These are phyloP conservation scores for Magnolia kwangsiensis DNA, from an alignment of 164 flowering plant genomes.

Conservation along the genomic window DNA sequence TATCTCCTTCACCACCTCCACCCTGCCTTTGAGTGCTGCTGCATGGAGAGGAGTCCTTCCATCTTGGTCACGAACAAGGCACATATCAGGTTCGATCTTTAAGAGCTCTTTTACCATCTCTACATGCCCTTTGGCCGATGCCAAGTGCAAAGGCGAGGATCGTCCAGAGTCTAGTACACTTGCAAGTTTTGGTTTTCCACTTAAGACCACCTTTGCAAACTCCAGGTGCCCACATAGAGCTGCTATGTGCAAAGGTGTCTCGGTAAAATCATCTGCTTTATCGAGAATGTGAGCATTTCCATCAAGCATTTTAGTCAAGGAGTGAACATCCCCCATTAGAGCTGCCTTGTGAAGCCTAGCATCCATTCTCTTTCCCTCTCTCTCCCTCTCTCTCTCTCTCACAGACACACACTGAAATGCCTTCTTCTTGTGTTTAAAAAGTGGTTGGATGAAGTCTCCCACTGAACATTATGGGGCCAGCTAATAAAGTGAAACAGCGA, in stretches of 20 bases:
- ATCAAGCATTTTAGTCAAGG: neutral
- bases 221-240: constrained; percentile 20
- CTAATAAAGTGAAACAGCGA: too few relatives aligned
- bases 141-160: constrained; percentile 41
- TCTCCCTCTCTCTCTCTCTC: too few relatives aligned
- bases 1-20: constrained; percentile 38
- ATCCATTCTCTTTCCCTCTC: neutral
- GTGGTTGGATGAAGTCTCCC: too few relatives aligned
- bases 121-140: constrained; percentile 52
- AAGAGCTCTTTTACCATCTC: constrained; percentile 42
- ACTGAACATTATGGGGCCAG: too few relatives aligned
- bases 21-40: constrained; percentile 48
- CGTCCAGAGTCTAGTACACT: constrained; percentile 29
- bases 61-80: constrained; percentile 30
- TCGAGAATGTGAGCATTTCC: neutral
- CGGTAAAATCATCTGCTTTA: neutral
- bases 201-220: constrained; percentile 36
- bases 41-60: constrained; percentile 52
- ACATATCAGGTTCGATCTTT: constrained; percentile 33
- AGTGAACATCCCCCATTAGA: neutral
- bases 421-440: too few relatives aligned
- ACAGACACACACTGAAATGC: too few relatives aligned
- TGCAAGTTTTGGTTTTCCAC: constrained; percentile 37
- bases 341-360: neutral
- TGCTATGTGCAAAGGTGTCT: constrained; percentile 6